A percentile compares a stretch with the other conserved stretches of the same genome.
Conservation (phyloP, 2,329 filamentous ascomycete genomes). For the Chrysoporthe austroafricana region DNA sequence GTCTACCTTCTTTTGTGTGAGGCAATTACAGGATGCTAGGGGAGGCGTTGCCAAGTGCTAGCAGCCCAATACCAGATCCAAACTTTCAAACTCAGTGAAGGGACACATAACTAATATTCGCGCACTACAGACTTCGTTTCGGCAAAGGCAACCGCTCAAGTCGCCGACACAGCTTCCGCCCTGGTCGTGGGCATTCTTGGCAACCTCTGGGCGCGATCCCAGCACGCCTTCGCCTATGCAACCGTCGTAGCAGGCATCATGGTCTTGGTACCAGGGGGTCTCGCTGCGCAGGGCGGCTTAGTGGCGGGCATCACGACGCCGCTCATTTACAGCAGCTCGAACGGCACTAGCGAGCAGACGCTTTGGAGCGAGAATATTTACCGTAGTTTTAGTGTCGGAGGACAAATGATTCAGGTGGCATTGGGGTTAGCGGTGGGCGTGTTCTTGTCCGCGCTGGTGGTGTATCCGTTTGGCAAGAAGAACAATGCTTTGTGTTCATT, state of each 20-base stretch:
- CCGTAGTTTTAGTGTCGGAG: slow-evolving; percentile 22
- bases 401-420: slow-evolving; percentile 23
- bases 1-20: not conserved
- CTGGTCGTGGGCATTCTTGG: slow-evolving; percentile 28
- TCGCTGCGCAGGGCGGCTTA: slow-evolving; percentile 25
- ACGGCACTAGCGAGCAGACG: not conserved
- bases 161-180: slow-evolving; percentile 28
- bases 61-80: not conserved
- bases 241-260: slow-evolving; percentile 27
- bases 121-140: slow-evolving; percentile 23
- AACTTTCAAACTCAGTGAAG: not conserved
- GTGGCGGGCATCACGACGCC: slow-evolving; percentile 19
- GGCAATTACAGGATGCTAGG: not conserved
- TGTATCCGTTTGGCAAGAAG: slow-evolving; percentile 14
- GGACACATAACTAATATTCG: not conserved
- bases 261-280: slow-evolving; percentile 25
- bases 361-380: slow-evolving; percentile 20
- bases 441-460: slow-evolving; percentile 17
- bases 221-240: slow-evolving; percentile 26
- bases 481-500: slow-evolving; percentile 16
- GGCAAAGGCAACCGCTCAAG: slow-evolving; percentile 23
- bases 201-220: slow-evolving; percentile 28
- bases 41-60: not conserved
- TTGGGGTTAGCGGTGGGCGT: slow-evolving; percentile 17
- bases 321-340: slow-evolving; percentile 22